Evolutionary conservation across 768 basidiomycete species (phyloP), one percentile per base, ranked within the genome.

Genomic region (Glaciozyma antarctica): DNA sequence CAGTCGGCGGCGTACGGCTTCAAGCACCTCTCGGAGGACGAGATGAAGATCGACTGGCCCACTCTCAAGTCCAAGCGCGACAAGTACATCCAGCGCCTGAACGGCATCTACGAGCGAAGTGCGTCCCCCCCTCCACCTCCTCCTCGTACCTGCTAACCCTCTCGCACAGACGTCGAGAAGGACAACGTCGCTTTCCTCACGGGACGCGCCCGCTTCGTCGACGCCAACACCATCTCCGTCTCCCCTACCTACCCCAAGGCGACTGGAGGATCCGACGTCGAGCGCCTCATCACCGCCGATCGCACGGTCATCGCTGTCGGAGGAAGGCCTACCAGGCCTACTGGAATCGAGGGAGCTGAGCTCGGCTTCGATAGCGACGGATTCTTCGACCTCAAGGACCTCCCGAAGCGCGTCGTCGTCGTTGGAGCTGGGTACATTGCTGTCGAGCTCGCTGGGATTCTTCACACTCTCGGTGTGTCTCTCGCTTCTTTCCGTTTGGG

Each of bases 351-450:
- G 34, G 95, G 95, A 47, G 69, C 71, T 49, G 85, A 85, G 47
- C 82, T 88, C 52, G 95, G 93, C 32, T 94, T 90, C 70, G 81
- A 86, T 77, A 94, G 90, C 13, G 95, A 99, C 76, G 93, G 92
- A 4, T 99, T 99, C 81, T 99, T 99, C 73, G 89, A 85, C 53
- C 83, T 99, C 53, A 84, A 84, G 70, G 82, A 87, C 59, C 91
- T 94, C 76, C 95, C 95, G 13, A 89, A 87, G 77, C 84, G 91
- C 64, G 92, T 95, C 38, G 93, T 86, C 5, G 86, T 98, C 61
- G 86, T 97, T 51, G 95, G 95, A 54, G 95, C 95, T 19, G 95
- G 95, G 2, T 99, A 99, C 77, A 98, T 99, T 71, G 92, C 92
- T 22, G 89, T 97, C 67, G 95, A 99, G 78, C 84, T 99, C 54